phyloP scores from a whole-genome alignment of 106 monocot genomes.

The Acorus calamus region DNA sequence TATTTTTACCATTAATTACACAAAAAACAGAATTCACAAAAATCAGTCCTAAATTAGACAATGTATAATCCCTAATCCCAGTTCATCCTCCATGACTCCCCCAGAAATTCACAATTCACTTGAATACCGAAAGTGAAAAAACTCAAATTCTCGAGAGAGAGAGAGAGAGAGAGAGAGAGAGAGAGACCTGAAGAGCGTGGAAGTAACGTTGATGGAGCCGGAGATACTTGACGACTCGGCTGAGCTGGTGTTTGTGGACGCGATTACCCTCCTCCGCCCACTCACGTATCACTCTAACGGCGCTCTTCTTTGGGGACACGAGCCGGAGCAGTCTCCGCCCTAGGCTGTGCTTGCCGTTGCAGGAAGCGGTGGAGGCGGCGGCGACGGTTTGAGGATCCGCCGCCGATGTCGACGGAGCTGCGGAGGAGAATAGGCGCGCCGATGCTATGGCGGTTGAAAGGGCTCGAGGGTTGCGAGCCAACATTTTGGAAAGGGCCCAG shows the following conservation, averaged over 20 bases:
- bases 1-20: too few species aligned
- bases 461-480: too few species aligned
- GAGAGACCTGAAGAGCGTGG: background rate
- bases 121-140: background rate
- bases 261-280: slow-evolving; percentile 72
- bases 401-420: background rate
- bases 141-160: background rate
- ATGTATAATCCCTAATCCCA: too few species aligned
- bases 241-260: slow-evolving; percentile 63
- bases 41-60: too few species aligned
- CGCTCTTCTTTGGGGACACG: slow-evolving; percentile 68
- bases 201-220: slow-evolving; percentile 28
- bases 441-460: too few species aligned
- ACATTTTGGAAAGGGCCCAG: too few species aligned
- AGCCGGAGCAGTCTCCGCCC: slow-evolving; percentile 59
- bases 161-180: background rate
- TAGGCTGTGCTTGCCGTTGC: slow-evolving; percentile 33
- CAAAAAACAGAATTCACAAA: too few species aligned
- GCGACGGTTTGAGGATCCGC: background rate
- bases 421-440: background rate
- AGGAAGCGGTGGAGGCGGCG: background rate
- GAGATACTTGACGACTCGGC: background rate
- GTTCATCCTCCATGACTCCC: background rate
- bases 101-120: background rate
- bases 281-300: slow-evolving; percentile 46